Base-by-base conservation (phyloP, 164 flowering plant species). In the Cinnamomum chago region DNA sequence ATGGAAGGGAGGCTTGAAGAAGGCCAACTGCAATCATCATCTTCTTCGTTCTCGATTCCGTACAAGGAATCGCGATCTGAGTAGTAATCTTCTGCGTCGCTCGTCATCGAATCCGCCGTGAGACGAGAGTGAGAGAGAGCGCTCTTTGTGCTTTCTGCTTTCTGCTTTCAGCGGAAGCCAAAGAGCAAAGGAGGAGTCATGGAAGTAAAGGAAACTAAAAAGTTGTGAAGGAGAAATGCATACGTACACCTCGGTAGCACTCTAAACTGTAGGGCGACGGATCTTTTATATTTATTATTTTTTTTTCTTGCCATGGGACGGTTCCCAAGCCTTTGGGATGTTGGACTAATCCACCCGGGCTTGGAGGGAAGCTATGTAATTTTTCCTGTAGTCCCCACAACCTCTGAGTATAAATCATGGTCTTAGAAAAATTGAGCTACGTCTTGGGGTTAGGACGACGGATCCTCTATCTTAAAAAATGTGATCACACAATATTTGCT, bases 81-180 rank as follows among this genome's bases (percentile, higher is more conserved):
- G 50, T 30, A 17, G 69, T 33, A 67, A 33, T 67, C 69, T 30
- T 67, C 69, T 3, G 28, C 69, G n/a, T 67, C 69, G 50, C 50
- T 67, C 40, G n/a, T 67, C 69, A 30, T 67, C 40, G 69, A 67
- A 28, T 67, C 69, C 40, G 50, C 69, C 69, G 28, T 67, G n/a
- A 30, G 40, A 64, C 24, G 3, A 23, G 3, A 17, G 27, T 23
- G 65, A 62, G 24, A 62, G 24, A 62, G 28, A 62, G 65, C 0
- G 12, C 58, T 51, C 58, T 51, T 2, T 51, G n/a, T n/a, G n/a
- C n/a, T 15, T 51, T 15, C 58, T 15, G 15, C 58, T 52, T 52
- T 52, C 17, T 12, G 58, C 58, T 52, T 4, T 55, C 20, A 14
- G n/a, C 17, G 6, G n/a, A 55, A 55, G 60, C 18, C 60, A 55